Evolutionary conservation across 2,329 filamentous ascomycete genomes (phyloP).

Genomic region (Gyromitra esculenta): DNA sequence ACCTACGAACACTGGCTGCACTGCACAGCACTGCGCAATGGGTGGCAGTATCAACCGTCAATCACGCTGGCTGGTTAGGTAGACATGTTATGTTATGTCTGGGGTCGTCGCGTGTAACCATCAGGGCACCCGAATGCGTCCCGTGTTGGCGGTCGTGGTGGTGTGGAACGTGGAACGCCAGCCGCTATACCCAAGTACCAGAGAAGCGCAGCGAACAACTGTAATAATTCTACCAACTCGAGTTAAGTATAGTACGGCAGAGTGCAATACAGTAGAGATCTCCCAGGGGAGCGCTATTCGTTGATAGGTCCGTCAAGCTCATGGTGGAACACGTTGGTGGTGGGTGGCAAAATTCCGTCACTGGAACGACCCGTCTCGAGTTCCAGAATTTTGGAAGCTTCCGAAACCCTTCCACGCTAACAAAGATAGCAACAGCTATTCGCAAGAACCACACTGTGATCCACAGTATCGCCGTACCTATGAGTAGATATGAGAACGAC

Average conservation of each 20-base stretch:
- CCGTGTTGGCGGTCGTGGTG: slow-evolving; percentile 27
- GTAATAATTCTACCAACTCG: slow-evolving; percentile 14
- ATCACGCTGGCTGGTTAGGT: slow-evolving; percentile 28
- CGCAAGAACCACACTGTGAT: slow-evolving; percentile 18
- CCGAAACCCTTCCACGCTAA: slow-evolving; percentile 49
- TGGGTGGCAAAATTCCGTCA: slow-evolving; percentile 46
- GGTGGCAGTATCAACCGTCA: not conserved
- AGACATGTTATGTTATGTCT: not conserved
- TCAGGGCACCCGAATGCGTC: slow-evolving; percentile 29
- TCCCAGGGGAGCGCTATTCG: slow-evolving; percentile 29
- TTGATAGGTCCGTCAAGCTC: slow-evolving; percentile 35
- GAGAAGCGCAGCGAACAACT: slow-evolving; percentile 38
- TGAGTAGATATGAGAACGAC: slow-evolving; percentile 46
- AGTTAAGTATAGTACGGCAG: too few relatives aligned
- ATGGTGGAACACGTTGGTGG: slow-evolving; percentile 41
- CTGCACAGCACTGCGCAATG: slow-evolving; percentile 12
- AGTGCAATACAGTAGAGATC: slow-evolving; percentile 19
- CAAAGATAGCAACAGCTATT: slow-evolving; percentile 30
- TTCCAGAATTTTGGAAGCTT: slow-evolving; percentile 47
- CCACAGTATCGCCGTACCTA: slow-evolving; percentile 16
- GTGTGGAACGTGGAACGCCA: slow-evolving; percentile 24
- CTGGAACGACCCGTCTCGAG: slow-evolving; percentile 39
- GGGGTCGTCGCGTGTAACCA: slow-evolving; percentile 44
- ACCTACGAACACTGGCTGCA: not conserved
- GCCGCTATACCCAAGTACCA: slow-evolving; percentile 46